phyloP scores from a whole-genome alignment of 192 early-diverging fungal genomes.

The Lunasporangiospora selenospora region DNA sequence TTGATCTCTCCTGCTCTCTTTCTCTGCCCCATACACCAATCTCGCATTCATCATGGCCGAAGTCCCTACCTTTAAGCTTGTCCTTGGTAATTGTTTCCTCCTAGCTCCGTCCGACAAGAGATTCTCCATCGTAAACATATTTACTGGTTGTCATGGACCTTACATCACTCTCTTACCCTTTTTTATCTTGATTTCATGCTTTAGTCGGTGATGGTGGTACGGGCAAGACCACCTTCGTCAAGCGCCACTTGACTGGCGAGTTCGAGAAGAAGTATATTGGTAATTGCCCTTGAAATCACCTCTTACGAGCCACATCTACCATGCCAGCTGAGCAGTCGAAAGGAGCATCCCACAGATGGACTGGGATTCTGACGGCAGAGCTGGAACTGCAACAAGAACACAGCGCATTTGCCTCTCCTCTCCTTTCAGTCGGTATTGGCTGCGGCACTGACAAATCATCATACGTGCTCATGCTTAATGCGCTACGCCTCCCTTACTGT shows the following conservation, averaged over 20 bases:
- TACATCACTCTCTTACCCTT: conserved; percentile 2
- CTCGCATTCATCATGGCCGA: conserved; percentile 30
- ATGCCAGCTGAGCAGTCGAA: too few species aligned
- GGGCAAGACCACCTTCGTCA: conserved; percentile 99
- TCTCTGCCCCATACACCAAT: background rate
- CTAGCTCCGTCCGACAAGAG: background rate
- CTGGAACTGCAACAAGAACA: too few species aligned
- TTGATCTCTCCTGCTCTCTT: too few species aligned
- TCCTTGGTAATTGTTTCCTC: conserved; percentile 70
- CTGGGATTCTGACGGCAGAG: too few species aligned
- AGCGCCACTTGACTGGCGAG: conserved; percentile 99
- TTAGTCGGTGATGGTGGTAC: conserved; percentile 98
- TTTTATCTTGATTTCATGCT: background rate
- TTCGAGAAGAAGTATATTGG: conserved; percentile 99
- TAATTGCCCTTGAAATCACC: too few species aligned
- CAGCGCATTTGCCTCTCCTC: too few species aligned
- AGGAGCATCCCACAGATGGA: too few species aligned
- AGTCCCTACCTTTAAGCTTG: conserved; percentile 85
- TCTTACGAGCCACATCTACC: too few species aligned
- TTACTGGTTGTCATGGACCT: background rate
- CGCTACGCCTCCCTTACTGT: too few species aligned
- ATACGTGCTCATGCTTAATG: too few species aligned
- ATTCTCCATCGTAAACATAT: background rate
- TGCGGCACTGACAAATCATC: too few species aligned
- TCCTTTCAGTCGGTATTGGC: too few species aligned